Base-by-base conservation (phyloP, 2,329 filamentous ascomycete genomes). In the Botrytis deweyae region DNA sequence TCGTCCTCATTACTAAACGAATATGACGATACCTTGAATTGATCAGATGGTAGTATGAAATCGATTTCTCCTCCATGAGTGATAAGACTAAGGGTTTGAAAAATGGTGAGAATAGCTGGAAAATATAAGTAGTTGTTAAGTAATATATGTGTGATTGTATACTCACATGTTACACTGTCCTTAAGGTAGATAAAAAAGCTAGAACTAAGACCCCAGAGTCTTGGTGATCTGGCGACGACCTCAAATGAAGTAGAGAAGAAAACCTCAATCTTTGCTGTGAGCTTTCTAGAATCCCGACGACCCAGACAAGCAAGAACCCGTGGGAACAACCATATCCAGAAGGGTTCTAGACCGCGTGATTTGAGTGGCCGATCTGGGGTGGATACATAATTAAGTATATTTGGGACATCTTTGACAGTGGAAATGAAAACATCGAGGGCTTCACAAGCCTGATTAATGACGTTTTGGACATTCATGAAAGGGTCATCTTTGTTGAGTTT, bases 361-460 rank as follows among this genome's bases (percentile, higher is more conserved):
- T 76, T 76, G 42, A 89, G 80, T 64, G 86, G 85, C 5, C 82
- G 81, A 62, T 83, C 83, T 4, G 79, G 79, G 33, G 83, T 80
- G 18, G 84, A 82, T 42, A 81, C 82, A 74, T 84, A 85, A 33
- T 87, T 83, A 42, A 95, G 84, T n/a, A 94, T 88, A 55, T 86
- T 84, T 3, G 93, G 94, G 12, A 91, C 93, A 79, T 94, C 92
- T 76, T 89, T 87, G 76, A 97, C 87, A 4, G 92, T 93, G 70
- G 92, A 87, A 73, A 88, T 88, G 63, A 98, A 86, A 70, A 97
- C 94, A 77, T 92, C 89, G 66, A 97, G 87, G 70, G 93, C 94
- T 79, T 94, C 91, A 52, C 88, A 82, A 1, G 89, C 89, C 78
- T 93, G 90, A 64, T 86, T 82, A 42, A 87, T 83, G 61, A 90